Base-by-base conservation (phyloP, 1,139 yeast genomes). In the Yamadazyma diddensiae region DNA sequence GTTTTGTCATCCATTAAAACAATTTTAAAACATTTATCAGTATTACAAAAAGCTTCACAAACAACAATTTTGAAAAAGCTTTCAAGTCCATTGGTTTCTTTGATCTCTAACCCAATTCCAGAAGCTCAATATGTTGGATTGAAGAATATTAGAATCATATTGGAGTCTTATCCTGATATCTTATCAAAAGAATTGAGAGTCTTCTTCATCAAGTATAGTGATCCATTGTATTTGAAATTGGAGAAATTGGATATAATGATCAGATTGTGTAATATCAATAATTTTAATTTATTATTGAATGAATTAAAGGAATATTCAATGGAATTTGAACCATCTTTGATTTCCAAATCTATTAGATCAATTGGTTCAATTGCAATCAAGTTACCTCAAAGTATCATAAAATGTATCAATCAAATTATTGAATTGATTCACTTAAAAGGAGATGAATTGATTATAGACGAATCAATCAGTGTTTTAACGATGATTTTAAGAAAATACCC, bases 81-180 rank as follows among this genome's bases (percentile, higher is more conserved):
- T 50, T 74, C 94, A n/a, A 86, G 96, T 10, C 97, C 98, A 1
- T 64, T 90, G 51, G 95, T 90, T 9, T 87, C 97, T 0, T 65
- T 94, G 42, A 81, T 90, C 35, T 82, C 94, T 8, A 79, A 88
- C 8, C 79, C 84, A 4, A 79, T 83, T 23, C 95, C 96, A 1
- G 99, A 94, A 59, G 90, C 95, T 30, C 98, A 94, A 60, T 94
- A 83, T 52, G 97, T 94, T 30, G 95, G 97, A 0, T 67, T 94
- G 51, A 83, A 92, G 55, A 94, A 92, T 57, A 88, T 94, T 42
- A 73, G 96, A 56, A 82, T 94, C 46, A 80, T 94, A 30, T 70
- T 92, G 45, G 96, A 92, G 54, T 84, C 85, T 53, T 87, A 86
- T 56, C 97, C 98, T 4, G 73, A 70, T 35, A 71, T 92, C 25